Percentiles rank a stretch among this genome's conserved stretches.
Conservation (phyloP, 1,139 yeast species). For the Geotrichum aggregatum region DNA sequence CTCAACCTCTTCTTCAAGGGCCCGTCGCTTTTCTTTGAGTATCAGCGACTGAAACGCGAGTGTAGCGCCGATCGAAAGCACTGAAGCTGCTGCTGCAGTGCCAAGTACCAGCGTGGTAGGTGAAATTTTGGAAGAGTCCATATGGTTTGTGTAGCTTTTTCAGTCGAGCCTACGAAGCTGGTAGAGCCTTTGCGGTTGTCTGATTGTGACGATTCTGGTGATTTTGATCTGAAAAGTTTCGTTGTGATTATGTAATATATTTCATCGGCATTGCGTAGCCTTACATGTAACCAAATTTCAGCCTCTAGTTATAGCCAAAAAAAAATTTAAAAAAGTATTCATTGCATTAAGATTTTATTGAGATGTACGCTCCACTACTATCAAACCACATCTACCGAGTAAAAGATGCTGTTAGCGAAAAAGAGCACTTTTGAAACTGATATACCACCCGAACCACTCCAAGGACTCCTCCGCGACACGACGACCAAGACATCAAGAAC, state of each 20-base stretch:
- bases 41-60: conserved; percentile 21
- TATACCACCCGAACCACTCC: conserved; percentile 22
- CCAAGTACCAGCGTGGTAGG: conserved; percentile 20
- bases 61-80: conserved; percentile 24
- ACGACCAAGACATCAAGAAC: not conserved
- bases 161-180: no score
- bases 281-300: no score
- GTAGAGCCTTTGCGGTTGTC: no score
- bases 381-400: conserved; percentile 25
- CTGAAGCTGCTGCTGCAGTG: conserved; percentile 22
- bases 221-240: not conserved
- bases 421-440: conserved; percentile 18
- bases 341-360: no score
- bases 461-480: conserved; percentile 10
- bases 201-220: no score
- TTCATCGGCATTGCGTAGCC: no score
- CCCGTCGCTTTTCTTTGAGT: conserved; percentile 14
- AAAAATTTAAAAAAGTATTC: not conserved
- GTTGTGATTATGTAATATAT: not conserved
- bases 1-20: conserved; percentile 20
- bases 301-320: no score
- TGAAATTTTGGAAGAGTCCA: conserved; percentile 19
- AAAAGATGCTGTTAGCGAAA: conserved; percentile 28
- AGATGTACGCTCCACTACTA: conserved; percentile 29
- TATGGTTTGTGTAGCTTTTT: not conserved